Evolutionary conservation across 1,284 basidiomycete species (phyloP), one percentile per base, ranked within the genome.

Genomic region (Fomitopsis betulina): DNA sequence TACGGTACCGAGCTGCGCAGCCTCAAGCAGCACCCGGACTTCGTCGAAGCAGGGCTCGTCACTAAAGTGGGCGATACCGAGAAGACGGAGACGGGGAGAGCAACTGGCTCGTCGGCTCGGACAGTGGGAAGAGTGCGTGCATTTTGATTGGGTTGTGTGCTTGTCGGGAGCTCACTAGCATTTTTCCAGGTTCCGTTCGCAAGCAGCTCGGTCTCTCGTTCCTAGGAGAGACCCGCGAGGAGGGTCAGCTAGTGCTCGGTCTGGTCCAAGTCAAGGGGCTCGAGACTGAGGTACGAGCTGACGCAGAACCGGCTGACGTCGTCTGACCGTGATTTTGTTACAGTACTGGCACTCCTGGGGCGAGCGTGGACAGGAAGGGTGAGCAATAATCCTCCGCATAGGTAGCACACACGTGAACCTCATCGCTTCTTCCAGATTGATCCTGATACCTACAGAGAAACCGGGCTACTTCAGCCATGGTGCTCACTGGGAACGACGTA

Each of bases 61-160:
- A 60, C 53, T n/a, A 53, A 45, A 7, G 30, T 39, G 9, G 54
- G 38, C n/a, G 51, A 35, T n/a, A 15, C 23, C 7, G 56, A 57
- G 38, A 39, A 19, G 13, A 9, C 19, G 9, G 57, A 62, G 40
- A 59, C 43, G 59, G 54, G 30, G 17, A 52, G 4, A 53, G 54
- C 23, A 55, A 56, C 7, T 73, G 58, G 32, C 45, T 76, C 5
- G 60, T 75, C 12, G 74, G 74, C 5, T 64, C 72, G 5, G 74
- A 75, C 61, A 74, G 74, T 12, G 74, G 67, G 12, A 66, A 61
- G 64, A 68, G 73, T 74, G 23, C 23, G 37, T 21, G 12, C 5
- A 6, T 7, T 5, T 8, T 9, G 33, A 10, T 51, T 15, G 39
- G 39, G 25, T 10, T 15, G 13, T 37, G 5, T 37, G 35, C 4